phyloP scores from a whole-genome alignment of 2,329 filamentous ascomycete species.

The Sarocladium brachiariae region DNA sequence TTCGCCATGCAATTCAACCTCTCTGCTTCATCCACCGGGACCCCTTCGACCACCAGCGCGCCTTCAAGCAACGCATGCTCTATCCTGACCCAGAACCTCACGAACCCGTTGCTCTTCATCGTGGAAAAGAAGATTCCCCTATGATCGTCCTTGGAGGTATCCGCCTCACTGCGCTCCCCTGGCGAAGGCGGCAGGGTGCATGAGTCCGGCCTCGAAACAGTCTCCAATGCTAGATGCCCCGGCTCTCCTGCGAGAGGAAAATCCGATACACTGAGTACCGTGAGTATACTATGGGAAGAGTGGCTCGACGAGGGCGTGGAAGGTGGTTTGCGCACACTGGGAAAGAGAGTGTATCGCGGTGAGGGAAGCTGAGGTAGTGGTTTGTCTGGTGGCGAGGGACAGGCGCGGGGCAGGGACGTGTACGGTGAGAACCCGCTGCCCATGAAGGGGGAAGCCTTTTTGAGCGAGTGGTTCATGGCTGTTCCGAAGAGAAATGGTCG shows the following conservation, averaged over 20 bases:
- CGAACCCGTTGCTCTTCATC: not conserved
- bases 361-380: slow-evolving; percentile 1
- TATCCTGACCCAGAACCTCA: slow-evolving; percentile 5
- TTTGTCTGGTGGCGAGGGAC: not conserved
- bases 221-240: not conserved
- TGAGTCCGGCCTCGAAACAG: slow-evolving; percentile 7
- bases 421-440: not conserved
- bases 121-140: not conserved
- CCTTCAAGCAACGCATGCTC: not conserved
- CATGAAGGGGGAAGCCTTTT: not conserved
- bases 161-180: not conserved
- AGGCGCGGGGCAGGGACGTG: not conserved
- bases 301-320: not conserved
- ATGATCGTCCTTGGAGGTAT: not conserved
- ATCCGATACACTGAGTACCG: not conserved
- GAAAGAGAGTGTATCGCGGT: not conserved
- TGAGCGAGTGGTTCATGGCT: not conserved
- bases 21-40: not conserved
- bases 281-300: not conserved
- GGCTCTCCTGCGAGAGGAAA: not conserved
- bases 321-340: not conserved
- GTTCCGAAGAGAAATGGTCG: too few relatives aligned
- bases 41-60: not conserved
- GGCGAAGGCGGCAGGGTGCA: slow-evolving; percentile 1
- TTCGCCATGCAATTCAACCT: not conserved